Evolutionary conservation across 2,329 filamentous ascomycete genomes (phyloP).

Genomic region (Echinosphaeria canescens): DNA sequence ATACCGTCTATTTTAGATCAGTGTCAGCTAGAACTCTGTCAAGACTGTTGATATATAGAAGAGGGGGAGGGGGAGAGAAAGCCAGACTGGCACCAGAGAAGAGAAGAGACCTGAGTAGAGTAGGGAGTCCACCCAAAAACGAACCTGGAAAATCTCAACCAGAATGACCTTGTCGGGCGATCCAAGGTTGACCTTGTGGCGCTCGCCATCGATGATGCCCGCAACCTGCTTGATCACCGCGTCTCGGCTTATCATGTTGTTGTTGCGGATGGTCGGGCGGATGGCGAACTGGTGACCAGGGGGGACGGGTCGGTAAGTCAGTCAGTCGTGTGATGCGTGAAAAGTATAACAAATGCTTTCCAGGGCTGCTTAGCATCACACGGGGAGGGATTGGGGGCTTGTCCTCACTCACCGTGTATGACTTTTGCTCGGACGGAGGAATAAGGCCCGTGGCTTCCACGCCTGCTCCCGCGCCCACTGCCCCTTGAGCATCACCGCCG

Average conservation of each 20-base stretch:
- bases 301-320: too few relatives aligned
- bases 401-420: too few relatives aligned
- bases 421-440: too few relatives aligned
- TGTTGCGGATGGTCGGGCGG: slow-evolving; percentile 54
- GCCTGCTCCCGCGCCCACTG: too few relatives aligned
- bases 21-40: too few relatives aligned
- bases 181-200: slow-evolving; percentile 58
- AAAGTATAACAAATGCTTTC: too few relatives aligned
- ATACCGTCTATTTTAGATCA: slow-evolving; percentile 55
- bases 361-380: too few relatives aligned
- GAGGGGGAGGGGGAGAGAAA: neutral
- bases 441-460: too few relatives aligned
- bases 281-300: slow-evolving; percentile 83
- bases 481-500: too few relatives aligned
- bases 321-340: too few relatives aligned
- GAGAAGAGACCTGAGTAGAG: neutral
- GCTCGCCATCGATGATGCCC: slow-evolving; percentile 30
- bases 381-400: too few relatives aligned
- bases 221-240: slow-evolving; percentile 53
- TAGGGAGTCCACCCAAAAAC: slow-evolving; percentile 3
- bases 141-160: slow-evolving; percentile 62
- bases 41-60: slow-evolving; percentile 6
- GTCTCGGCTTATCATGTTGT: slow-evolving; percentile 42
- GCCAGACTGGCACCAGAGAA: neutral
- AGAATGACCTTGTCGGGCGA: slow-evolving; percentile 61